Percentiles rank a stretch among this genome's conserved stretches.
Evolutionary conservation across 352 stramenopile genomes (phyloP).

Genomic region (Pythium apleroticum): DNA sequence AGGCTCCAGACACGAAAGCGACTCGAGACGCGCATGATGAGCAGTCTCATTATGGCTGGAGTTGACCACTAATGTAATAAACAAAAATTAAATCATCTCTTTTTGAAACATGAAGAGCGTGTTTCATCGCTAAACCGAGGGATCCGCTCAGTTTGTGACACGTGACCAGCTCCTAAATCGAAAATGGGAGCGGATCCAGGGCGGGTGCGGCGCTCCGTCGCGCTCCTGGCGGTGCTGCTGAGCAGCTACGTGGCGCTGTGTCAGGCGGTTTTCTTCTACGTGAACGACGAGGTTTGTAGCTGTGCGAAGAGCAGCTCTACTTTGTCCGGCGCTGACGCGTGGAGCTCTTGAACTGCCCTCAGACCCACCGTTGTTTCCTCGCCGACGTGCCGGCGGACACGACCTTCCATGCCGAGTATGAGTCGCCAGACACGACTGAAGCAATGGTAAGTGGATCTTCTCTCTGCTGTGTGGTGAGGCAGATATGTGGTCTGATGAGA

Average conservation of each 20-base stretch:
- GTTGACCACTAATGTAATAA: slow-evolving; percentile 13
- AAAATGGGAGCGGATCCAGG: not conserved
- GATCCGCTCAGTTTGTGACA: slow-evolving; percentile 12
- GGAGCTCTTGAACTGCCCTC: not conserved
- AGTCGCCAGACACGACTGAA: slow-evolving; percentile 83
- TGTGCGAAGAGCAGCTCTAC: not conserved
- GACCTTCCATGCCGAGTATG: slow-evolving; percentile 75
- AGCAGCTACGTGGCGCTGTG: slow-evolving; percentile 15
- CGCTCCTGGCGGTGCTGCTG: slow-evolving; percentile 33
- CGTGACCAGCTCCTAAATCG: slow-evolving; percentile 8
- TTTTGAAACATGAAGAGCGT: not conserved
- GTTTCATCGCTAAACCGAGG: slow-evolving; percentile 4
- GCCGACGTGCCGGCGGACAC: slow-evolving; percentile 76
- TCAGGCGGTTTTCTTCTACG: slow-evolving; percentile 63
- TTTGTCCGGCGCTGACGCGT: not conserved
- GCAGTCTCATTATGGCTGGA: not conserved
- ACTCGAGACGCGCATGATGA: not conserved
- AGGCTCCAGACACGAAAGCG: not conserved
- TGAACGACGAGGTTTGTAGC: slow-evolving; percentile 46
- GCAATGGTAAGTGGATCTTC: slow-evolving; percentile 42
- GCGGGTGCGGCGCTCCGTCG: slow-evolving; percentile 1
- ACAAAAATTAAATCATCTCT: not conserved
- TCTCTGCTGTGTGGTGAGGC: not conserved
- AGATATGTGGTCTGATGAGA: not conserved
- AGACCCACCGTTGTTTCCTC: slow-evolving; percentile 80